Conservation (phyloP, 2,329 filamentous ascomycete species). For the Waltergamsia citrina region DNA sequence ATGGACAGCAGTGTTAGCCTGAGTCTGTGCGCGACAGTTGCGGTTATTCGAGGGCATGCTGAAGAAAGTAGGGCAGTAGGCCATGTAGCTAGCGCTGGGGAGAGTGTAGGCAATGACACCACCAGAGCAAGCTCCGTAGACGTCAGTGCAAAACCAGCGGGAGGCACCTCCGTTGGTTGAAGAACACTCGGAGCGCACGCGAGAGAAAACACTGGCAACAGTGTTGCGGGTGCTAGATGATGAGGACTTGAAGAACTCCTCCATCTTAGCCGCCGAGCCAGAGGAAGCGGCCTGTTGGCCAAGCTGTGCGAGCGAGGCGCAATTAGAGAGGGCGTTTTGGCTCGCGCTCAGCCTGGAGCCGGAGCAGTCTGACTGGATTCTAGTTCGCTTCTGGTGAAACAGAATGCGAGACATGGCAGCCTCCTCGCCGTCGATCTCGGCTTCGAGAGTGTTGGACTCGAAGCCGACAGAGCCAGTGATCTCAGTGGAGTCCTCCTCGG, state of each 20-base stretch:
- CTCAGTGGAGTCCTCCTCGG: constrained; percentile 34
- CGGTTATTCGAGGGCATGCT: constrained; percentile 36
- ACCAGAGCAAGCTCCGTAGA: constrained; percentile 37
- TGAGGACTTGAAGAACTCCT: constrained; percentile 56
- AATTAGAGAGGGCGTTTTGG: constrained; percentile 35
- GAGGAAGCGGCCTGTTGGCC: constrained; percentile 24
- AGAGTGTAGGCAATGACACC: constrained; percentile 53
- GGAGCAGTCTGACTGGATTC: constrained; percentile 39
- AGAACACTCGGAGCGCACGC: constrained; percentile 45
- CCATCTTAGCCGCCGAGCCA: constrained; percentile 38
- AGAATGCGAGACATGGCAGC: constrained; percentile 37
- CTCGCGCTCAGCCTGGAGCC: constrained; percentile 30
- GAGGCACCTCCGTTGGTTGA: constrained; percentile 37
- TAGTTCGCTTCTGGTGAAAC: constrained; percentile 36
- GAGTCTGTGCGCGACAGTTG: constrained; percentile 54
- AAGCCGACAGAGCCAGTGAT: constrained; percentile 42
- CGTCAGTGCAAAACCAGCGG: constrained; percentile 49
- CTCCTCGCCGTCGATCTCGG: constrained; percentile 43
- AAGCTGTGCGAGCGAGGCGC: constrained; percentile 36
- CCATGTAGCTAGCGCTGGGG: constrained; percentile 42
- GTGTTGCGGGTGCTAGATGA: constrained; percentile 29
- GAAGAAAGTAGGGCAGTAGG: constrained; percentile 55
- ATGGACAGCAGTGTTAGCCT: constrained; percentile 55
- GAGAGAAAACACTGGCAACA: constrained; percentile 40
- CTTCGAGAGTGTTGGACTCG: constrained; percentile 44